Evolutionary conservation across 306 rosid species (phyloP).

Genomic region (Senna siamea): DNA sequence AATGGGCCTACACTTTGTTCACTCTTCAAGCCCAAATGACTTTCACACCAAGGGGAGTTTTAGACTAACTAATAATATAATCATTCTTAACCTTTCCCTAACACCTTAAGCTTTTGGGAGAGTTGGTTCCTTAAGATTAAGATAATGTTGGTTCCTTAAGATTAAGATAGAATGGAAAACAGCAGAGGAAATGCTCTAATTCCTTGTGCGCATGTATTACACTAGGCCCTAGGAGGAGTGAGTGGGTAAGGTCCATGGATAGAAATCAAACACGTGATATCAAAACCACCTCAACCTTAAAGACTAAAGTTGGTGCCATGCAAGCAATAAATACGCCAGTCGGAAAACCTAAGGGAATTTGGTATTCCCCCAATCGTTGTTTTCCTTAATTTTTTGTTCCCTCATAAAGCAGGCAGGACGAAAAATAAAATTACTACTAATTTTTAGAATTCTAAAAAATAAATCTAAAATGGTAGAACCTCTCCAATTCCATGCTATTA

Average conservation of each 20-base stretch:
- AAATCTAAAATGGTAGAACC: not conserved
- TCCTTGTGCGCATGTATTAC: not conserved
- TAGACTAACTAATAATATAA: not conserved
- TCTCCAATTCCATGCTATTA: not conserved
- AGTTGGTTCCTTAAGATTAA: not conserved
- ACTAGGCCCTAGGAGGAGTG: not conserved
- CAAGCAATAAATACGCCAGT: not conserved
- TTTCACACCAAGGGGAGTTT: not conserved
- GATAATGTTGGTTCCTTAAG: not conserved
- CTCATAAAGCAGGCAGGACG: not conserved
- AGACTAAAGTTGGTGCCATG: not conserved
- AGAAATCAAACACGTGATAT: not conserved
- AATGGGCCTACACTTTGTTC: not conserved
- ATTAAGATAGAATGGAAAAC: not conserved
- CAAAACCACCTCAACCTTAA: not conserved
- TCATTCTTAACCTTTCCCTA: not conserved
- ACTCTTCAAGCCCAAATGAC: not conserved
- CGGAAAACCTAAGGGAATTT: not conserved
- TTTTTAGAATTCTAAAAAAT: not conserved
- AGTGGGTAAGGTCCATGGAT: not conserved
- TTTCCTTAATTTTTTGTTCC: not conserved
- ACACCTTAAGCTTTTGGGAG: not conserved
- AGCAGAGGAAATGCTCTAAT: not conserved
- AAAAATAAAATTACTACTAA: too few species aligned
- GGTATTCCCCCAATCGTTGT: not conserved